Percentiles rank a stretch among this genome's conserved stretches.
phyloP scores from a whole-genome alignment of 805 yeast species.

The Candida qinlingensis region DNA sequence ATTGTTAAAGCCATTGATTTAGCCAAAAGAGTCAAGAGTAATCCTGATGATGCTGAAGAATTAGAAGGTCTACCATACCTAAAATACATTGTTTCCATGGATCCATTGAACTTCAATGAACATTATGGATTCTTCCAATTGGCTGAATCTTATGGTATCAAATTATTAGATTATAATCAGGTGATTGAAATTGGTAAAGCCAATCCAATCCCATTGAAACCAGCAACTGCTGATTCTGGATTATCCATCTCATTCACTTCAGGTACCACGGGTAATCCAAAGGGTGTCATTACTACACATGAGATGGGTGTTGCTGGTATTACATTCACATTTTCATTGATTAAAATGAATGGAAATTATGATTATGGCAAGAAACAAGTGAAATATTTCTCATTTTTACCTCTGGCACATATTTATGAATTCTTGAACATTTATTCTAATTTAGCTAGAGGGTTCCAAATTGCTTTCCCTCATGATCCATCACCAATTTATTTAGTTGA shows the following conservation, averaged over 20 bases:
- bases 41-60: conserved; percentile 9
- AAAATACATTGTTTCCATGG: conserved; percentile 44
- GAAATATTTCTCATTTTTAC: conserved; percentile 39
- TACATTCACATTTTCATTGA: conserved; percentile 16
- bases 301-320: conserved; percentile 37
- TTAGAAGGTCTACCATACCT: conserved; percentile 28
- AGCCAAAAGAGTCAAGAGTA: not conserved
- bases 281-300: conserved; percentile 51
- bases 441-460: conserved; percentile 31
- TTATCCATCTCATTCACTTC: conserved; percentile 55
- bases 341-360: conserved; percentile 18
- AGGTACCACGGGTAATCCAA: conserved; percentile 61
- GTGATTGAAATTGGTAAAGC: conserved; percentile 35
- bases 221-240: conserved; percentile 37
- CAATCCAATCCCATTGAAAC: conserved; percentile 26
- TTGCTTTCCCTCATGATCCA: conserved; percentile 42
- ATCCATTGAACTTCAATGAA: conserved; percentile 32
- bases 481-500: conserved; percentile 41
- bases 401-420: conserved; percentile 55
- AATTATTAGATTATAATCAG: conserved; percentile 33
- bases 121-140: conserved; percentile 22
- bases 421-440: conserved; percentile 38
- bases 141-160: conserved; percentile 22
- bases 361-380: conserved; percentile 17
- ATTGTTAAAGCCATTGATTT: conserved; percentile 15